Base-by-base conservation (phyloP, 257 asterid genomes). In the Capsicum baccatum region DNA sequence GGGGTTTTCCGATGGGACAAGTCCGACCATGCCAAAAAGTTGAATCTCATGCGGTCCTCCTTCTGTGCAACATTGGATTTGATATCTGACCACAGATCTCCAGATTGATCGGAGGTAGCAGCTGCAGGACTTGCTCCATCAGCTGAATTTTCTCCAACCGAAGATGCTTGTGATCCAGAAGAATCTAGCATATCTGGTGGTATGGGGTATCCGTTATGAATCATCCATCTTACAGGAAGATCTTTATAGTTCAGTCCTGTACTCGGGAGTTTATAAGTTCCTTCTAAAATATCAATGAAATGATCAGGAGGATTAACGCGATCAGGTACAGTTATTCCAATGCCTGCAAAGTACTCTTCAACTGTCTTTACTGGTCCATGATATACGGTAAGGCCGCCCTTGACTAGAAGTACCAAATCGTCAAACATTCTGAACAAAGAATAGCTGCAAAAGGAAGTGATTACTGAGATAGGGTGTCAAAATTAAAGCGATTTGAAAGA, bases 161-260 rank as follows among this genome's bases (percentile, higher is more conserved):
- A 83, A 55, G 91, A 35, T 54, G 94, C 66, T 5, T 92, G 78
- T 83, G 89, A 86, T 79, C 91, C 97, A 9, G 97, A 90, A 58
- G 98, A 86, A 81, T 94, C 95, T 12, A 95, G 89, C 97, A 95
- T 94, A 82, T 97, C 99, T 2, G 98, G 91, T 6, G 99, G 99
- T 73, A 97, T 95, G 39, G 99, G 91, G 73, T 97, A 97, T 9
- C 99, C 98, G 37, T 97, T 97, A 76, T 95, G 99, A 86, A 95
- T 97, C 98, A 97, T 92, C 99, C 99, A 97, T 87, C 98, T 91
- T 0, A 97, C 92, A 78, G 99, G 98, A 84, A 97, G 98, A 84
- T 97, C 99, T 88, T 93, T 95, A 74, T 81, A 91, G 67, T 89
- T 94, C 26, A 97, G 93, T 52, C 89, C 91, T 9, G 98, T 79